Evolutionary conservation across 2,329 filamentous ascomycete species (phyloP), one percentile per base, ranked within the genome.

Genomic region (Akanthomyces lecanii): DNA sequence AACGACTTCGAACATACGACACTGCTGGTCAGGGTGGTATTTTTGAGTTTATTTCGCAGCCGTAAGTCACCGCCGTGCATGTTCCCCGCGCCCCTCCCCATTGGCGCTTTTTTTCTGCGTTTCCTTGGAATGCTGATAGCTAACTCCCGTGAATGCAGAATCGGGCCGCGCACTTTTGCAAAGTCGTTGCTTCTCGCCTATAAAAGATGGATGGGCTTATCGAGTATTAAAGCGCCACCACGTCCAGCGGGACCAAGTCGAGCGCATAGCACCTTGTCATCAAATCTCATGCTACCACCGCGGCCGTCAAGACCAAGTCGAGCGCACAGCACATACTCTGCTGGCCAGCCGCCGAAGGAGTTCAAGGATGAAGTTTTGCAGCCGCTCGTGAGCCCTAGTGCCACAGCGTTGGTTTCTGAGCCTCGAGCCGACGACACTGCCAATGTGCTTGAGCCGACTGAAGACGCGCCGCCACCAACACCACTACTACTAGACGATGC

Each of bases 91-190:
- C 33, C 5, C 18, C 18, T 12, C 21, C 2, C 33, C 33, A 36
- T 36, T 8, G 2, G 33, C 33, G 8, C 2, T 14, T 16, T 6
- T 5, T 5, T 25, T 21, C 8, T 21, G 10, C 21, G 21, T 16
- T 30, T 36, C 8, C 18, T 36, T n/a, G 30, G 6, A 33, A 45
- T 8, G 10, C 6, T 18, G 42, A 16, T 11, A 21, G 45, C 45
- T 48, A 48, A 48, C 23, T 48, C 33, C 8, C 8, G 11, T 2
- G 52, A 23, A 12, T 25, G 12, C 51, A 76, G 74, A 3, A 67
- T 74, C 4, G 75, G 75, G 0, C 74, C 75, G 5, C 73, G 74
- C 23, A 76, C 76, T 62, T 67, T 77, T n/a, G 73, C 73, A 7
- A 71, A 72, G n/a, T 67, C 71, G 2, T n/a, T 55, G 4, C 38